Percentiles rank a stretch among this genome's conserved stretches.
These are phyloP conservation scores for Phytophthora uliginosa DNA, from an alignment of 352 stramenopile genomes.

Conservation along the genomic window DNA sequence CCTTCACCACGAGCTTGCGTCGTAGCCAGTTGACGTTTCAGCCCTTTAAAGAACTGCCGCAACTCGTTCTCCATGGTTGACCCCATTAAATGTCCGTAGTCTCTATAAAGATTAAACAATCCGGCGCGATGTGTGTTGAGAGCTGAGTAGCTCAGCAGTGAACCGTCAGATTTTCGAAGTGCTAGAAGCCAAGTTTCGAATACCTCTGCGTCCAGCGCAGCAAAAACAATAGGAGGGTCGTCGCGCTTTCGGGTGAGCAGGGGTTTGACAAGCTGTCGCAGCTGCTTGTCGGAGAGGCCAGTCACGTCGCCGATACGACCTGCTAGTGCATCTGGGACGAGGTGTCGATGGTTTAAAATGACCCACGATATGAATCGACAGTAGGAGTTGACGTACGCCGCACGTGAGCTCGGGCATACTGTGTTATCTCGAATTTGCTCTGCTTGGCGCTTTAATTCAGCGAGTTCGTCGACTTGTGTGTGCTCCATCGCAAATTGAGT, in stretches of 20 bases:
- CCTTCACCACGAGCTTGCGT: constrained; percentile 3
- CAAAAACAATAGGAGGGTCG: neutral
- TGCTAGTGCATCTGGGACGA: neutral
- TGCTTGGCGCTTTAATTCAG: neutral
- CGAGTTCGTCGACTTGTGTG: neutral
- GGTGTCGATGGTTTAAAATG: neutral
- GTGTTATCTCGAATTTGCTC: neutral
- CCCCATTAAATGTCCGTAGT: constrained; percentile 1
- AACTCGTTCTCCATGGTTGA: constrained; percentile 8
- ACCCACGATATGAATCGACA: neutral
- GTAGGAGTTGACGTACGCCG: neutral
- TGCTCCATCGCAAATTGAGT: neutral
- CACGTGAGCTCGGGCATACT: neutral
- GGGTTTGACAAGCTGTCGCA: neutral
- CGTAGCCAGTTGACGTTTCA: neutral
- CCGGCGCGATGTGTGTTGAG: neutral
- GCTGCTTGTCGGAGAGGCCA: neutral
- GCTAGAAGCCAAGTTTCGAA: neutral
- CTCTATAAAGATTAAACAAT: constrained; percentile 9
- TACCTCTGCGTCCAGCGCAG: neutral
- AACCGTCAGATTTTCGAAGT: neutral
- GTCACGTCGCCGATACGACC: neutral
- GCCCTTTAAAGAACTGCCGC: constrained; percentile 4
- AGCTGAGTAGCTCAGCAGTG: neutral
- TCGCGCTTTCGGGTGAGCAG: neutral